A percentile compares a stretch with the other conserved stretches of the same genome.
Evolutionary conservation across 2,329 filamentous ascomycete species (phyloP).

Genomic region (Cucurbitaria berberidis): DNA sequence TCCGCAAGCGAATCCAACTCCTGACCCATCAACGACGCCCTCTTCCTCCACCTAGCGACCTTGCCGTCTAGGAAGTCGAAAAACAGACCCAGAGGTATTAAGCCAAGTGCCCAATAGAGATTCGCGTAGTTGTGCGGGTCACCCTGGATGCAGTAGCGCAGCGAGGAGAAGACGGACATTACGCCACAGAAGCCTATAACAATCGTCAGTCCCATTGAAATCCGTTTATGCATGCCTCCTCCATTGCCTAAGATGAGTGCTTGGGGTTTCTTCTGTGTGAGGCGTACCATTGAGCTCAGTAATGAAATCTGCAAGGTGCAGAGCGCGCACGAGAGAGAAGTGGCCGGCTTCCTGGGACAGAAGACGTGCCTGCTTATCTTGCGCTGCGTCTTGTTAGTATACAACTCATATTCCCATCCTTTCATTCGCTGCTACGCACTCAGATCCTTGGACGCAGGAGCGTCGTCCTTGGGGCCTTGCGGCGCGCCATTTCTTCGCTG

Average conservation of each 20-base stretch:
- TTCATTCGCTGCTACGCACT: constrained; percentile 43
- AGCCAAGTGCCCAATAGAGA: constrained; percentile 80
- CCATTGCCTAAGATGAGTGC: no score
- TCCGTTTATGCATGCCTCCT: no score
- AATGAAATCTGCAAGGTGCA: constrained; percentile 84
- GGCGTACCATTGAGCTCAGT: constrained; percentile 74
- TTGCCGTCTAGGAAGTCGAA: constrained; percentile 99
- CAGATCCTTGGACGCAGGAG: constrained; percentile 48
- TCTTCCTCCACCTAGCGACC: constrained; percentile 93
- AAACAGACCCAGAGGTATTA: constrained; percentile 86
- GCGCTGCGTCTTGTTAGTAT: constrained; percentile 52
- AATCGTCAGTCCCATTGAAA: background rate
- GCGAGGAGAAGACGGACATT: constrained; percentile 93
- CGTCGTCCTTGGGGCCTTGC: constrained; percentile 55
- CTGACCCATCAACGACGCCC: constrained; percentile 97
- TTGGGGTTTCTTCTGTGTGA: no score
- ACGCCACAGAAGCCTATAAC: constrained; percentile 79
- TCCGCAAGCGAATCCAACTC: constrained; percentile 96
- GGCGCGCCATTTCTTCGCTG: constrained; percentile 63
- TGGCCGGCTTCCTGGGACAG: constrained; percentile 73
- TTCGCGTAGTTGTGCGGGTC: constrained; percentile 66
- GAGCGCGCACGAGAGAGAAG: constrained; percentile 65
- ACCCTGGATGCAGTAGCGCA: constrained; percentile 87
- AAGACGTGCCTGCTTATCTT: constrained; percentile 78
- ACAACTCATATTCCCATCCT: background rate